phyloP scores from a whole-genome alignment of 352 stramenopile species.

The Aphanomyces euteiches region DNA sequence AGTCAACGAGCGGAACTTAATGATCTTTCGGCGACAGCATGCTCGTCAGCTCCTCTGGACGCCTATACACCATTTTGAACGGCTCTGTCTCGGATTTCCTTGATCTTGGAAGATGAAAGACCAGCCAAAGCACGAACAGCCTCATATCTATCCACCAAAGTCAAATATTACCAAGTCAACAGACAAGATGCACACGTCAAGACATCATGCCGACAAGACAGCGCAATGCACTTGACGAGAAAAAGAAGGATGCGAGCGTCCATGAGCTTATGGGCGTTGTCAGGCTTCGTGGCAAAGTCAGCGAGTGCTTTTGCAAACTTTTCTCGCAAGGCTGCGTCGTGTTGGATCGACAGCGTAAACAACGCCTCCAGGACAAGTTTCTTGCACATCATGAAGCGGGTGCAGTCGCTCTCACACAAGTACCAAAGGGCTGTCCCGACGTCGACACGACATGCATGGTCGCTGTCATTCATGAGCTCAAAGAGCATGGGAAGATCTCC shows the following conservation, averaged over 20 bases:
- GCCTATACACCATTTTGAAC: constrained; percentile 63
- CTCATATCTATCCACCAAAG: constrained; percentile 19
- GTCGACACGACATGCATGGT: constrained; percentile 69
- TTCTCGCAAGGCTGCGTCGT: constrained; percentile 49
- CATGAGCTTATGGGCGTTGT: constrained; percentile 71
- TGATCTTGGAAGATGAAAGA: neutral
- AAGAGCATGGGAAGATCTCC: constrained; percentile 70
- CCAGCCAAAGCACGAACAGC: constrained; percentile 17
- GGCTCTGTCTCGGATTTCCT: constrained; percentile 29
- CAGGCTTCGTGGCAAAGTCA: constrained; percentile 65
- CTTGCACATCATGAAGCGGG: constrained; percentile 67
- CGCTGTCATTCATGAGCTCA: constrained; percentile 51
- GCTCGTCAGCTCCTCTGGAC: no score
- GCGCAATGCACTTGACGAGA: constrained; percentile 68
- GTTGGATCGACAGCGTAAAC: constrained; percentile 62
- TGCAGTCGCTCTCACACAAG: constrained; percentile 56
- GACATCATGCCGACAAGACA: constrained; percentile 47
- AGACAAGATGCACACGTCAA: constrained; percentile 44
- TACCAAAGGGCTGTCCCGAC: constrained; percentile 60
- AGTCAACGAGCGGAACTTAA: no score
- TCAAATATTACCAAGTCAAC: neutral
- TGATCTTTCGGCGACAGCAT: no score
- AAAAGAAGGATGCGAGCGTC: constrained; percentile 59
- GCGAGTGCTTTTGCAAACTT: constrained; percentile 69
- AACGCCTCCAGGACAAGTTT: constrained; percentile 52